Percentiles rank a stretch among this genome's conserved stretches.
Conservation (phyloP, 2,329 filamentous ascomycete species). For the Colletotrichum phormii region DNA sequence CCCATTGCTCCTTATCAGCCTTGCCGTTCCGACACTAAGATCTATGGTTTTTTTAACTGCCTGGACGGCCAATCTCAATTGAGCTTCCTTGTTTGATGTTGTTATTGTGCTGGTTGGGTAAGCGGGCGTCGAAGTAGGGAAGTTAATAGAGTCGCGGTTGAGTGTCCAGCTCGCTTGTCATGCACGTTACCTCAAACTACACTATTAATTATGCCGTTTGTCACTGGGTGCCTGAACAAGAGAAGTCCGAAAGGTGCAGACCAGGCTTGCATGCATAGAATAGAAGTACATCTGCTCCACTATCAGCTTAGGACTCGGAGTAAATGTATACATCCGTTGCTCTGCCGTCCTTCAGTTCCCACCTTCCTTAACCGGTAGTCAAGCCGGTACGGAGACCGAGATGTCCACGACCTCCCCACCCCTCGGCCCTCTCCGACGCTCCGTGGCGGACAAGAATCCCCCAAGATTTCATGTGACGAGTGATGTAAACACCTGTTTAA, state of each 20-base stretch:
- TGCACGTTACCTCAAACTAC: too few relatives aligned
- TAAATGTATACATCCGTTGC: neutral
- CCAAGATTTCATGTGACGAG: neutral
- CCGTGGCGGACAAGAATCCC: too few relatives aligned
- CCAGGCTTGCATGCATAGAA: neutral
- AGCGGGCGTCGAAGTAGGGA: too few relatives aligned
- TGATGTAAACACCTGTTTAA: neutral
- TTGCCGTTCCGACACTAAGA: too few relatives aligned
- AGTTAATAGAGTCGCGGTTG: too few relatives aligned
- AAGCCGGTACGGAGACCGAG: neutral
- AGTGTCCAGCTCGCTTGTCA: too few relatives aligned
- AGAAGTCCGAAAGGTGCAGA: neutral
- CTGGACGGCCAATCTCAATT: too few relatives aligned
- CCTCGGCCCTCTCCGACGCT: neutral
- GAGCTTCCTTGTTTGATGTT: too few relatives aligned
- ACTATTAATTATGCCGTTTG: too few relatives aligned
- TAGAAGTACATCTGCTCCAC: neutral
- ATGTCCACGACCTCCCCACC: neutral
- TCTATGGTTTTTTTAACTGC: too few relatives aligned
- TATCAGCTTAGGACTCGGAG: neutral
- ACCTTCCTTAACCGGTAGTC: neutral
- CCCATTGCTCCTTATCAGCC: too few relatives aligned
- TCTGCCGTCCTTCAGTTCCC: neutral
- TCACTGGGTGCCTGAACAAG: neutral
- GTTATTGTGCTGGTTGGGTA: too few relatives aligned